These are phyloP conservation scores for Tranzscheliella williamsii DNA, from an alignment of 1,284 basidiomycete species.

Conservation along the genomic window DNA sequence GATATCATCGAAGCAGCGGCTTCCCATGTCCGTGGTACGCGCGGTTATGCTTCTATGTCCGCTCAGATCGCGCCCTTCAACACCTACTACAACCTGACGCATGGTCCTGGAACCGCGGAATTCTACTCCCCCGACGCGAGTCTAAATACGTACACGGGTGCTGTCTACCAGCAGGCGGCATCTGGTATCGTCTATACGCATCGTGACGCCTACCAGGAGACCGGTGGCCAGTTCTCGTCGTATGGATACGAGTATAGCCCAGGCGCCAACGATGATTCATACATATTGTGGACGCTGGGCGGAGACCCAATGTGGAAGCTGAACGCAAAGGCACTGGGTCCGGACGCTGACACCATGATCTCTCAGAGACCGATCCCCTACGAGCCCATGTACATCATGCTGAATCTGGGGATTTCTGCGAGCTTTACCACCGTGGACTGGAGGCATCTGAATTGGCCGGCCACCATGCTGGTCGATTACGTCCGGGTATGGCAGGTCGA, in stretches of 20 bases:
- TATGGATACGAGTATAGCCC: slow-evolving; percentile 70
- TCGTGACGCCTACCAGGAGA: slow-evolving; percentile 42
- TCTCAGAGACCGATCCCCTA: slow-evolving; percentile 75
- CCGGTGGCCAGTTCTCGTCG: slow-evolving; percentile 17
- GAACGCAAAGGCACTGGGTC: slow-evolving; percentile 71
- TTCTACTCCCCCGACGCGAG: slow-evolving; percentile 20
- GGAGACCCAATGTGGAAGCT: slow-evolving; percentile 63
- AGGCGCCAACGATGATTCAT: slow-evolving; percentile 17
- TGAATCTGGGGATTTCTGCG: slow-evolving; percentile 49
- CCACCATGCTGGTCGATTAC: slow-evolving; percentile 42
- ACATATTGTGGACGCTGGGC: slow-evolving; percentile 45
- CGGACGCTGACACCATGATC: slow-evolving; percentile 72
- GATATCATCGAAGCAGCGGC: slow-evolving; percentile 74
- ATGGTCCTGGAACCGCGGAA: slow-evolving; percentile 35
- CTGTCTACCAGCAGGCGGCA: slow-evolving; percentile 55
- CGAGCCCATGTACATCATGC: slow-evolving; percentile 50
- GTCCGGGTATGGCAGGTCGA: slow-evolving; percentile 51
- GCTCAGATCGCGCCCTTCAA: slow-evolving; percentile 55
- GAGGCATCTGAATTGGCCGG: slow-evolving; percentile 14
- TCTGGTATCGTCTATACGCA: slow-evolving; percentile 52
- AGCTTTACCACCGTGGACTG: slow-evolving; percentile 41
- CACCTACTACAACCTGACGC: slow-evolving; percentile 62
- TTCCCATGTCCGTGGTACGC: slow-evolving; percentile 26
- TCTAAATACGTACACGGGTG: slow-evolving; percentile 53
- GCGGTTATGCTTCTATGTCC: slow-evolving; percentile 51